These are phyloP conservation scores for Lepiota subincarnata DNA, from an alignment of 768 basidiomycete genomes.

Conservation along the genomic window DNA sequence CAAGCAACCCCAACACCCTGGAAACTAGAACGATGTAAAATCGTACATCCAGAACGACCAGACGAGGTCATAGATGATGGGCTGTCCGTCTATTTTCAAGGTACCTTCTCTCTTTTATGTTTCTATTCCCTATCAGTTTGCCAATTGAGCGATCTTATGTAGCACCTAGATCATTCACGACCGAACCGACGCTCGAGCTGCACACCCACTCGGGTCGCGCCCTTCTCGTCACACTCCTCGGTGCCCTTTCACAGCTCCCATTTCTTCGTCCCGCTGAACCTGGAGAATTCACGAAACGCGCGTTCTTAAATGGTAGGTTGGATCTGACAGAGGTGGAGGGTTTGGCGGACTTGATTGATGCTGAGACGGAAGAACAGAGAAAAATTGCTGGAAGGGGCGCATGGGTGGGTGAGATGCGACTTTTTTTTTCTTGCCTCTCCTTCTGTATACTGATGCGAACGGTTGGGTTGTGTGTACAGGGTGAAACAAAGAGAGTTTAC, in stretches of 20 bases:
- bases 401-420: constrained; percentile 43
- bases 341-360: constrained; percentile 80
- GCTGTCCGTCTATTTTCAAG: constrained; percentile 76
- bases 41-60: constrained; percentile 55
- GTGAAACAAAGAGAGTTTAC: constrained; percentile 53
- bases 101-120: constrained; percentile 30
- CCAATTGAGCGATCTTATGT: constrained; percentile 3
- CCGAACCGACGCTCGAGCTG: constrained; percentile 76
- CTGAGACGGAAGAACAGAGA: constrained; percentile 82
- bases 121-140: constrained; percentile 3
- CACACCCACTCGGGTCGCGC: constrained; percentile 88
- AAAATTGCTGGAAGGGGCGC: constrained; percentile 66
- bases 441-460: not conserved
- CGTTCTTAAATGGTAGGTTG: constrained; percentile 74
- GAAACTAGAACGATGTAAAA: constrained; percentile 64
- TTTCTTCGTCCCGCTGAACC: constrained; percentile 75
- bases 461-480: constrained; percentile 39
- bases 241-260: constrained; percentile 55
- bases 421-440: not conserved
- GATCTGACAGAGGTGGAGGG: constrained; percentile 91
- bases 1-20: constrained; percentile 46
- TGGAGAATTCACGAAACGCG: constrained; percentile 87
- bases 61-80: constrained; percentile 72
- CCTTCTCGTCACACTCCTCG: constrained; percentile 66
- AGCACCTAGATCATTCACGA: constrained; percentile 83